Evolutionary conservation across 352 stramenopile genomes (phyloP), one percentile per base, ranked within the genome.

Genomic region (Pythium rishiriense): DNA sequence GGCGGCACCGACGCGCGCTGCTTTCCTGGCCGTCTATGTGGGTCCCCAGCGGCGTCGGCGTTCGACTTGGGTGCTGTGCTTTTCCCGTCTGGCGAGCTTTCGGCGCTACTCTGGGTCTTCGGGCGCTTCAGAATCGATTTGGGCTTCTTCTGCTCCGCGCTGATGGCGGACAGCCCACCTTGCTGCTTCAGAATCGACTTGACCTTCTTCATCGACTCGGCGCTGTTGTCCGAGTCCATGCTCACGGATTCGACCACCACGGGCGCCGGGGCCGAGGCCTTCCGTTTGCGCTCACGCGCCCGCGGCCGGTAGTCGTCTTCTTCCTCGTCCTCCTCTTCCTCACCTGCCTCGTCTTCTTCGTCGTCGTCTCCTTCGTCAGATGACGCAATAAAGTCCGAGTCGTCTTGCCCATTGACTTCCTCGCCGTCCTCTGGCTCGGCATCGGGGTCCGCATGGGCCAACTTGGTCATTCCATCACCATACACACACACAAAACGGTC

Each of bases 1-100:
- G 58, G 68, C 63, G 29, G 70, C 72, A 25, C 41, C 6, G 28
- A 19, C 26, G 28, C 41, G 31, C 61, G 56, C 51, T 88, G 83
- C 72, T 94, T 91, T 21, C 76, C 69, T 0, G 85, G 85, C n/a
- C 85, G 81, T 11, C 81, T 80, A 60, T 94, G 85, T 0, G 61
- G n/a, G 28, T 91, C 85, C 0, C n/a, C 39, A 21, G 51, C 35
- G 26, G 83, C 73, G 0, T 77, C 74, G 35, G 74, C 70, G 10
- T 49, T 39, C 35, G 8, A 10, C 35, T 57, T 51, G 7, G 26
- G 17, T 11, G 47, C 42, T 19, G 48, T 6, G 22, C 12, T 22
- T 22, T 58, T 58, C 3, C 17, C 47, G 17, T 61, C 49, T 19
- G 55, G 49, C 10, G 55, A 50, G 43, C 53, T 71, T 2, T 58